phyloP scores from a whole-genome alignment of 2,329 filamentous ascomycete species.

The Lecanosticta acicola region DNA sequence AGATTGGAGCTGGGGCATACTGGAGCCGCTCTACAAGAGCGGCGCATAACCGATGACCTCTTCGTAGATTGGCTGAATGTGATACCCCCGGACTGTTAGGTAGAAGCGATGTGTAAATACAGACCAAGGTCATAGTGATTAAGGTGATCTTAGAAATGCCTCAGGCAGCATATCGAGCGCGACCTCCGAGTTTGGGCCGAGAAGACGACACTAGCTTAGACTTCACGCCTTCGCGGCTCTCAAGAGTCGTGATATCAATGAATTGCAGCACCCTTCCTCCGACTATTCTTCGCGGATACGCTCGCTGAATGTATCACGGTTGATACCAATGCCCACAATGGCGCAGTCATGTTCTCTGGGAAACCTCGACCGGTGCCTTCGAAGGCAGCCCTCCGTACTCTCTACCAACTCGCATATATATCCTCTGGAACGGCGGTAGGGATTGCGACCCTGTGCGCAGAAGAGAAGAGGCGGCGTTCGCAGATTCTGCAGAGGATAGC shows the following conservation, averaged over 20 bases:
- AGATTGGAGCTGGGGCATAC: conserved; percentile 51
- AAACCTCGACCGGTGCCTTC: conserved; percentile 33
- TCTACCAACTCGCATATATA: conserved; percentile 37
- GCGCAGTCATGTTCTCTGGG: conserved; percentile 28
- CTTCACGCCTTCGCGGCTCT: background rate
- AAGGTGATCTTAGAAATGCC: background rate
- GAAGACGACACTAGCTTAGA: too few species aligned
- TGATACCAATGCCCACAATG: conserved; percentile 20
- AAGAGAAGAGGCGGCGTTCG: conserved; percentile 33
- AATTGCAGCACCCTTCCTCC: background rate
- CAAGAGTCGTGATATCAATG: background rate
- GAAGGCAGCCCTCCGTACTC: conserved; percentile 30
- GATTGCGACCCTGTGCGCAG: conserved; percentile 32
- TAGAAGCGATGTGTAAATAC: background rate
- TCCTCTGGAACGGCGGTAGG: conserved; percentile 35
- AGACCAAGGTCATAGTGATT: background rate
- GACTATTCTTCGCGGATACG: background rate
- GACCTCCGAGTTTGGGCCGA: too few species aligned
- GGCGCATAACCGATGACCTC: background rate
- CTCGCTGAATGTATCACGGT: conserved; percentile 11
- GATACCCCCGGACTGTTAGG: background rate
- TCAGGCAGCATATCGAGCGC: too few species aligned
- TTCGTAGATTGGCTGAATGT: background rate
- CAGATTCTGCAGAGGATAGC: conserved; percentile 31
- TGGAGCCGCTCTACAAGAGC: conserved; percentile 40